Evolutionary conservation across 2,329 filamentous ascomycete genomes (phyloP), one percentile per base, ranked within the genome.

Genomic region (Pseudogymnoascus pannorum): DNA sequence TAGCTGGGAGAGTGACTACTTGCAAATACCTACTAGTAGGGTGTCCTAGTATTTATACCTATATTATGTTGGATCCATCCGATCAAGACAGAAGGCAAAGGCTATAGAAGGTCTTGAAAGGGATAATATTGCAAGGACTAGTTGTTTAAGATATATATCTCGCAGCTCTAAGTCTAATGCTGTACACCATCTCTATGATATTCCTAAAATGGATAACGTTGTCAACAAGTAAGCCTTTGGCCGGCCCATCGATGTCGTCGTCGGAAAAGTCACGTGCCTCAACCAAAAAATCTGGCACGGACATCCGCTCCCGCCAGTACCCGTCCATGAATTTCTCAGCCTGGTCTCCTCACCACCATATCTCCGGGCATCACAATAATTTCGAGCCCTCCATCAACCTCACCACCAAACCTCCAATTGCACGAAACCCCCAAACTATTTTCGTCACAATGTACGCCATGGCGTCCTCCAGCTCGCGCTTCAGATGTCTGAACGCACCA

Each of bases 401-500:
- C 36, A 44, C 18, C 40, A 14, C 20, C 40, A 44, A 7, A 44
- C 20, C 20, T 14, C 20, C 40, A 44, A 44, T 44, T 22, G 18
- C 40, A 44, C 40, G 11, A 44, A 7, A 2, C 18, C 11, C 6
- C 8, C 51, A 57, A 26, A 20, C 26, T n/a, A n/a, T n/a, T n/a
- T n/a, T n/a, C n/a, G n/a, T n/a, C 24, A 29, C 29, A 31, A 31
- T 31, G 51, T 57, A 31, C 51, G 31, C 24, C 26, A 70, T 72
- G 70, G 70, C 70, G 24, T 64, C 69, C 33, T 63, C 65, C 16
- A 63, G 57, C 16, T 64, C 62, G 14, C 24, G 67, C 64, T 71
- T 71, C 54, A 60, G 69, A 38, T 71, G 68, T 48, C 58, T 71
- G 16, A 68, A 72, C 63, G 63, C 66, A 31, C 66, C 67, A 59